Percentiles rank a stretch among this genome's conserved stretches.
These are phyloP conservation scores for Colletotrichum sp. DNA, from an alignment of 2,329 filamentous ascomycete species.

Conservation along the genomic window DNA sequence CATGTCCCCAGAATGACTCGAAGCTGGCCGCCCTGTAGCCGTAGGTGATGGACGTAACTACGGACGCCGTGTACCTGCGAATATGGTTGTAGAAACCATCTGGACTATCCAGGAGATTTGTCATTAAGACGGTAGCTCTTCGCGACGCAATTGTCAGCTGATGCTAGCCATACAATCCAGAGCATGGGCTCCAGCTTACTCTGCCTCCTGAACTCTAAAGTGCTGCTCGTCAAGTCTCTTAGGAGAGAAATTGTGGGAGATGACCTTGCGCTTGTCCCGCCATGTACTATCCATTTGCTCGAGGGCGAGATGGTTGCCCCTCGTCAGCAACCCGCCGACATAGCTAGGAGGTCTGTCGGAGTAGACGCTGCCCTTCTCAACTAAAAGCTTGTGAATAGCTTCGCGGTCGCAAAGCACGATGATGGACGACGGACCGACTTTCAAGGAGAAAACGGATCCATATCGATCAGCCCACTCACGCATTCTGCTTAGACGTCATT, in stretches of 20 bases:
- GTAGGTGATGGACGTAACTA: not conserved
- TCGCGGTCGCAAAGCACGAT: slow-evolving; percentile 44
- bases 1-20: not conserved
- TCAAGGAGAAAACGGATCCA: slow-evolving; percentile 45
- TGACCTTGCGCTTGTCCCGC: slow-evolving; percentile 43
- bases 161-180: not conserved
- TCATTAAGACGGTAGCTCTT: not conserved
- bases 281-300: slow-evolving; percentile 43
- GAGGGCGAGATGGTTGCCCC: slow-evolving; percentile 45
- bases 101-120: not conserved
- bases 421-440: slow-evolving; percentile 42
- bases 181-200: slow-evolving; percentile 24
- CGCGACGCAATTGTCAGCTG: not conserved
- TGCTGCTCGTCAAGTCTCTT: slow-evolving; percentile 43
- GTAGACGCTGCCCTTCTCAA: slow-evolving; percentile 48
- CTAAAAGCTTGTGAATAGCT: slow-evolving; percentile 45
- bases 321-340: not conserved
- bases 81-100: not conserved
- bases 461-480: slow-evolving; percentile 48
- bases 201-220: slow-evolving; percentile 43
- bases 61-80: not conserved
- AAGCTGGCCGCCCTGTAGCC: not conserved
- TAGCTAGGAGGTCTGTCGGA: slow-evolving; percentile 38
- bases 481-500: slow-evolving; percentile 32
- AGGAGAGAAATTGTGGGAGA: slow-evolving; percentile 48